phyloP scores from a whole-genome alignment of 2,329 filamentous ascomycete species.

The Cryphonectria parasitica region DNA sequence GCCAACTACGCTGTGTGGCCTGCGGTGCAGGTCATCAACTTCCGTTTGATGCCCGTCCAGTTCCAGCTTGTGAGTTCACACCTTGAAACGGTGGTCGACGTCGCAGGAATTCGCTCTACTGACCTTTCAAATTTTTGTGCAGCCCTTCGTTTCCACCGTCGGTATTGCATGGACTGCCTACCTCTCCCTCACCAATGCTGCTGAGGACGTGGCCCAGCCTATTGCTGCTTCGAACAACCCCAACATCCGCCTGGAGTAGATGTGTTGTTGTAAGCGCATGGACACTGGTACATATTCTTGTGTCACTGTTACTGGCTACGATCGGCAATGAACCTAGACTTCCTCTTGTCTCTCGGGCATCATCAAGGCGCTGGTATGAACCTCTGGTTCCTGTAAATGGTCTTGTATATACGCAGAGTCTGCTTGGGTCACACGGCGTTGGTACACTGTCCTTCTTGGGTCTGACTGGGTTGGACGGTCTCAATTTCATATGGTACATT shows the following conservation, averaged over 20 bases:
- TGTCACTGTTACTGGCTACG: neutral
- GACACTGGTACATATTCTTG: neutral
- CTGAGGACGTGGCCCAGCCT: constrained; percentile 64
- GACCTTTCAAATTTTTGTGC: constrained; percentile 29
- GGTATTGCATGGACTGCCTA: constrained; percentile 99
- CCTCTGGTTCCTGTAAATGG: constrained; percentile 1
- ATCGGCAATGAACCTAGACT: constrained; percentile 13
- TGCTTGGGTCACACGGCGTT: neutral
- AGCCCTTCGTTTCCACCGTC: constrained; percentile 95
- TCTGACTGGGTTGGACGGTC: neutral
- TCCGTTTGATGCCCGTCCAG: constrained; percentile 90
- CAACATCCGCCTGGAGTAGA: constrained; percentile 42
- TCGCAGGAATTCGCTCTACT: neutral
- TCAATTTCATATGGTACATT: neutral
- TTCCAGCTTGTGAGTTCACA: constrained; percentile 82
- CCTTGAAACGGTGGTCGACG: neutral
- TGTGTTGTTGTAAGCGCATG: neutral
- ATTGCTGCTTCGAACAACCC: constrained; percentile 39
- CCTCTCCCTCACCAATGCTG: constrained; percentile 86
- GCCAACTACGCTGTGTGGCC: constrained; percentile 97
- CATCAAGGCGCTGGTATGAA: constrained; percentile 18
- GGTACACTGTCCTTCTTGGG: neutral
- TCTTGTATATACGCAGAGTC: constrained; percentile 1
- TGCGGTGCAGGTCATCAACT: constrained; percentile 94
- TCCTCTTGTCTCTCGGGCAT: constrained; percentile 18